Percentiles rank a stretch among this genome's conserved stretches.
Evolutionary conservation across 768 basidiomycete genomes (phyloP).

Genomic region (Mycena olivaceomarginata): DNA sequence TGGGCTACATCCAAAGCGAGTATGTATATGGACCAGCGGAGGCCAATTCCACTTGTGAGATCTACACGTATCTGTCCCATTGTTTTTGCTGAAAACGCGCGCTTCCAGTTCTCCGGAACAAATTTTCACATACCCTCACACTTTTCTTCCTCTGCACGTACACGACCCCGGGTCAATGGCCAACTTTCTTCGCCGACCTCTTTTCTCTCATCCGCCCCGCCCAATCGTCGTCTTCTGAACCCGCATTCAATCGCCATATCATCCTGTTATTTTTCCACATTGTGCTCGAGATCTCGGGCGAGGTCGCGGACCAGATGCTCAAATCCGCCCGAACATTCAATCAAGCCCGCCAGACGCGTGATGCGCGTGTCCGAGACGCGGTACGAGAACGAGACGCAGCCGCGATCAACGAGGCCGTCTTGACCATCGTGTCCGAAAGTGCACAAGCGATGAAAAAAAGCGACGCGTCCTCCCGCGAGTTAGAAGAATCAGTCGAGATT

Average conservation of each 20-base stretch:
- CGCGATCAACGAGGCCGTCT: conserved; percentile 89
- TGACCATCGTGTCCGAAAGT: conserved; percentile 87
- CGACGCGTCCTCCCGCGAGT: conserved; percentile 66
- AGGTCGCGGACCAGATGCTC: conserved; percentile 97
- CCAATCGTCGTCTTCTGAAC: conserved; percentile 72
- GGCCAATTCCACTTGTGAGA: conserved; percentile 87
- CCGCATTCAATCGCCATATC: conserved; percentile 88
- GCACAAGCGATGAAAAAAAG: conserved; percentile 78
- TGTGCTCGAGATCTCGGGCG: conserved; percentile 95
- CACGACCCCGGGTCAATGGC: conserved; percentile 80
- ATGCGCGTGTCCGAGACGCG: conserved; percentile 90
- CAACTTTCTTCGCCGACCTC: conserved; percentile 88
- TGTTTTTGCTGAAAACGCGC: conserved; percentile 38
- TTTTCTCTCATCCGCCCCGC: conserved; percentile 83
- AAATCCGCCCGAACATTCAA: conserved; percentile 89
- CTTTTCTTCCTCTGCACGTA: conserved; percentile 94
- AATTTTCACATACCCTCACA: conserved; percentile 93
- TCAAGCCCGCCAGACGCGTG: conserved; percentile 83
- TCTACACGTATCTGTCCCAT: conserved; percentile 24
- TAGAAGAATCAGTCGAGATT: conserved; percentile 81
- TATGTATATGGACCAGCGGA: conserved; percentile 92
- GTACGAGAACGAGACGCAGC: conserved; percentile 94
- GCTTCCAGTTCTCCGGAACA: conserved; percentile 89
- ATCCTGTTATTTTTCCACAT: conserved; percentile 94
- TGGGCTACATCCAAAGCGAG: conserved; percentile 92